These are phyloP conservation scores for Ceratocystis destructans DNA, from an alignment of 2,329 filamentous ascomycete genomes.

Conservation along the genomic window DNA sequence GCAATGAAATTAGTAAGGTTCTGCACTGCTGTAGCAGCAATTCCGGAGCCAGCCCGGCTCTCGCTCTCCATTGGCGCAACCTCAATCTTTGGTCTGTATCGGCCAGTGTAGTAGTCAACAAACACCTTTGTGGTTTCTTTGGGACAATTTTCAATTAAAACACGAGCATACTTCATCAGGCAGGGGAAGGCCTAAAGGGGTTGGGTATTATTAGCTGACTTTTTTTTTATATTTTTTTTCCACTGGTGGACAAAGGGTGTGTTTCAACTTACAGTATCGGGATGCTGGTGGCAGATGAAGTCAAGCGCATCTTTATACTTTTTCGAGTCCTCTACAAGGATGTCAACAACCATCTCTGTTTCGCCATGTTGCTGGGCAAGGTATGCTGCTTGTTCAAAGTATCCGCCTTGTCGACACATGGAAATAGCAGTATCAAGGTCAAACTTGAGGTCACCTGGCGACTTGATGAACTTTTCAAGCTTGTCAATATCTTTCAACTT, in stretches of 20 bases:
- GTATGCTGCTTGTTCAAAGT: constrained; percentile 92
- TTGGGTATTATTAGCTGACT: not conserved
- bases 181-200: constrained; percentile 59
- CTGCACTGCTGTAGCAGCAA: constrained; percentile 64
- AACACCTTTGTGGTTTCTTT: constrained; percentile 73
- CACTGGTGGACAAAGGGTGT: not conserved
- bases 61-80: constrained; percentile 5
- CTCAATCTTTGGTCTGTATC: constrained; percentile 56
- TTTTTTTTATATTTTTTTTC: no score
- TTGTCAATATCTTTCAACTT: constrained; percentile 97
- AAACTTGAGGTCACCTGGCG: constrained; percentile 86
- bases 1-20: constrained; percentile 75
- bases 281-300: constrained; percentile 80
- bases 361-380: constrained; percentile 89
- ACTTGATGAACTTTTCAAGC: constrained; percentile 91
- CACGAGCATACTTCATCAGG: constrained; percentile 87
- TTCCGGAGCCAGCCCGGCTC: constrained; percentile 27
- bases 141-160: constrained; percentile 77
- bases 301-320: constrained; percentile 76
- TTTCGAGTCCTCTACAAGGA: constrained; percentile 89
- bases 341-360: constrained; percentile 85
- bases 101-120: constrained; percentile 85
- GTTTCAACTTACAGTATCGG: constrained; percentile 49
- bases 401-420: constrained; percentile 95
- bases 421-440: constrained; percentile 92